Percentiles rank a stretch among this genome's conserved stretches.
phyloP scores from a whole-genome alignment of 1,139 yeast species.

The Eremothecium sinecaudum region DNA sequence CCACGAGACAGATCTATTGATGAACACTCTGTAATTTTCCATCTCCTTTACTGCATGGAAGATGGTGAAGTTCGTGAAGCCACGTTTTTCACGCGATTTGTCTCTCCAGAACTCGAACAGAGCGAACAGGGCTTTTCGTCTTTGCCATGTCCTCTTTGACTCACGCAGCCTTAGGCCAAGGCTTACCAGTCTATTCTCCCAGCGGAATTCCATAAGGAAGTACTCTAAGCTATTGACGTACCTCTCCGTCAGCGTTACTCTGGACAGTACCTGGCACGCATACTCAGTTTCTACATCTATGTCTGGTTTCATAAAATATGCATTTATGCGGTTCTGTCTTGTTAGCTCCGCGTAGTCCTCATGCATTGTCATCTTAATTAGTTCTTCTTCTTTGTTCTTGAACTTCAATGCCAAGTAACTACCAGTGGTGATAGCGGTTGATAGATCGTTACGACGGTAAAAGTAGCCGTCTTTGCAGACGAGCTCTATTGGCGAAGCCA shows the following conservation, averaged over 20 bases:
- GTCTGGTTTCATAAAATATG: conserved; percentile 23
- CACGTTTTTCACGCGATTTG: conserved; percentile 28
- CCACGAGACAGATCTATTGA: conserved; percentile 31
- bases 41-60: conserved; percentile 31
- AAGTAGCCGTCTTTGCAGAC: conserved; percentile 28
- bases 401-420: conserved; percentile 26
- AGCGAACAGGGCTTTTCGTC: conserved; percentile 29
- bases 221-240: conserved; percentile 30
- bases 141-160: conserved; percentile 31
- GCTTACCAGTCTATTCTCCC: conserved; percentile 29
- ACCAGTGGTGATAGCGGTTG: conserved; percentile 27
- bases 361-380: conserved; percentile 16
- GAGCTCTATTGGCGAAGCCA: conserved; percentile 27
- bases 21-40: conserved; percentile 30
- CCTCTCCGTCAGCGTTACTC: conserved; percentile 27
- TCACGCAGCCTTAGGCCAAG: conserved; percentile 28
- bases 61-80: conserved; percentile 23
- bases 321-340: conserved; percentile 25
- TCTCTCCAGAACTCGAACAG: conserved; percentile 32
- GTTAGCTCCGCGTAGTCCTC: conserved; percentile 17
- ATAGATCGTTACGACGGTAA: conserved; percentile 21
- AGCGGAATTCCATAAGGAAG: conserved; percentile 30
- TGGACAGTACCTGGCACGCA: conserved; percentile 22
- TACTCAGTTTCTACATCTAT: conserved; percentile 24
- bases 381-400: conserved; percentile 25